A percentile compares a stretch with the other conserved stretches of the same genome.
These are phyloP conservation scores for Chalciporus piperatus DNA, from an alignment of 768 basidiomycete species.

Conservation along the genomic window DNA sequence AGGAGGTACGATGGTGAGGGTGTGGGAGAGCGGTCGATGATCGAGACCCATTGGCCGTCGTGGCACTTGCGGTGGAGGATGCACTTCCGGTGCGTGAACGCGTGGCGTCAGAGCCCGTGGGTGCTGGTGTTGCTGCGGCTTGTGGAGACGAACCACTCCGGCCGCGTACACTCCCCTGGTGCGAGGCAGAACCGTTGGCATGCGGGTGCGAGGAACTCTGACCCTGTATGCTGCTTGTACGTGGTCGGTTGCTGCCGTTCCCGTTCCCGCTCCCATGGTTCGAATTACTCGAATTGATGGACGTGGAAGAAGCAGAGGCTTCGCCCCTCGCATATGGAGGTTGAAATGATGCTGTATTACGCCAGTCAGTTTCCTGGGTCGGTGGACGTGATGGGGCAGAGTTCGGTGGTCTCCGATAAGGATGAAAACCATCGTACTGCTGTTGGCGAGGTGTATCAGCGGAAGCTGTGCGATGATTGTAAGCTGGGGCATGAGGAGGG, in stretches of 20 bases:
- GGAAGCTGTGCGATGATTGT: conserved; percentile 38
- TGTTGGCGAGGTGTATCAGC: conserved; percentile 24
- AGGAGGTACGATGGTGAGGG: conserved; percentile 33
- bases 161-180: conserved; percentile 33
- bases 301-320: conserved; percentile 76
- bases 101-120: conserved; percentile 19
- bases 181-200: conserved; percentile 27
- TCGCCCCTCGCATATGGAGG: conserved; percentile 80
- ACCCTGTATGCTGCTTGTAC: conserved; percentile 73
- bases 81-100: conserved; percentile 32
- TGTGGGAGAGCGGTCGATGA: conserved; percentile 24
- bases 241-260: conserved; percentile 43
- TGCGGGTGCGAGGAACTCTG: conserved; percentile 53
- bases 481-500: conserved; percentile 29
- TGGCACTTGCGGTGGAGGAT: conserved; percentile 22
- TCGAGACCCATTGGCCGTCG: conserved; percentile 7
- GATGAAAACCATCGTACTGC: conserved; percentile 64
- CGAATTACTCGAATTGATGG: conserved; percentile 62
- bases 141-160: conserved; percentile 35
- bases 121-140: conserved; percentile 27
- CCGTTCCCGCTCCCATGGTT: conserved; percentile 24
- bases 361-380: conserved; percentile 44
- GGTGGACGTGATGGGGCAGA: conserved; percentile 28
- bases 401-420: conserved; percentile 67
- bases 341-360: conserved; percentile 48